Base-by-base conservation (phyloP, 2,329 filamentous ascomycete genomes). In the Colletotrichum sp. region DNA sequence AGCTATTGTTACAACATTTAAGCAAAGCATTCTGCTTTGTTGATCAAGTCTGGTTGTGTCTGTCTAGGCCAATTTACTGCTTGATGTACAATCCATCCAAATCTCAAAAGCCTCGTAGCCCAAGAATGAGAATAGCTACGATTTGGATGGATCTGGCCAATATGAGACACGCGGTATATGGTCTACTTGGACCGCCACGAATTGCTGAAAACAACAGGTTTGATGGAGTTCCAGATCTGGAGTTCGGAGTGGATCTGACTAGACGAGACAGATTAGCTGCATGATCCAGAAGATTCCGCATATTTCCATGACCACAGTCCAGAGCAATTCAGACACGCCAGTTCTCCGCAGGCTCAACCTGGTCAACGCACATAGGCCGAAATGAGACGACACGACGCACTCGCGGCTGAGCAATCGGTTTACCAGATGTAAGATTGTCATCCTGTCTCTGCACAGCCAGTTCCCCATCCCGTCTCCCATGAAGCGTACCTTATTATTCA, bases 371-470 rank as follows among this genome's bases (percentile, higher is more conserved):
- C 63, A 36, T 75, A 64, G 67, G 71, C 60, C 34, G 28, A n/a
- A 48, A 44, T 55, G 25, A 52, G 59, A 25, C 70, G 32, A 63
- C 52, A 67, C 71, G 52, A 64, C 60, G 66, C 72, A 25, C 48
- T 77, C 72, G 77, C 72, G 77, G 77, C 75, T 78, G 75, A 77
- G 77, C 57, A 32, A 61, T 77, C 70, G 65, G 77, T 68, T 78
- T 78, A 78, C 77, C 77, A 78, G 77, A 78, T 77, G 75, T 63
- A 75, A 55, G 65, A 27, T 68, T 68, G 48, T 75, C 73, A 75
- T 75, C 73, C 73, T 34, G 36, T 68, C 70, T 73, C 64, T 66
- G 27, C 19, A 30, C 13, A n/a, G 22, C n/a, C 48, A 25, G 34
- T 44, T 30, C 12, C 25, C 36, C 59, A 22, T 39, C 13, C 22